Percentiles rank a stretch among this genome's conserved stretches.
Conservation (phyloP, 495 filamentous ascomycete species). For the Lasiosphaeriaceae sp. region DNA sequence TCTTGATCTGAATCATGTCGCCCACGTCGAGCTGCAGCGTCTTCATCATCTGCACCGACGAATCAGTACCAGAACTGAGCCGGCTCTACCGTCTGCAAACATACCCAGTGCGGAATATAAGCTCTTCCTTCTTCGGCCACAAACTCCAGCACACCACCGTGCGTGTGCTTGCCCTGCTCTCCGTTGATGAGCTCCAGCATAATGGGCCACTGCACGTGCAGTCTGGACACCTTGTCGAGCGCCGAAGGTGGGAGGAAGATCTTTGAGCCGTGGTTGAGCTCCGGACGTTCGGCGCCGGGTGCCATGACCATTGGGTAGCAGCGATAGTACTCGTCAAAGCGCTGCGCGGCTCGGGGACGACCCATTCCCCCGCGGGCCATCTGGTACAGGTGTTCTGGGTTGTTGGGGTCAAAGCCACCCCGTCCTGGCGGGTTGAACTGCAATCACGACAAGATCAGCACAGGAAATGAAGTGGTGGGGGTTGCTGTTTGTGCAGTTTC, state of each 20-base stretch:
- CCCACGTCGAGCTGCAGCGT: constrained; percentile 82
- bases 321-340: constrained; percentile 96
- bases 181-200: constrained; percentile 93
- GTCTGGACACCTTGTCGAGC: constrained; percentile 86
- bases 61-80: constrained; percentile 9
- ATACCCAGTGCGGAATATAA: constrained; percentile 92
- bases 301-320: constrained; percentile 94
- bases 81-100: constrained; percentile 17
- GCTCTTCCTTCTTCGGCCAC: constrained; percentile 96
- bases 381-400: constrained; percentile 50
- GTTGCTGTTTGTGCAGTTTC: neutral
- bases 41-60: constrained; percentile 74
- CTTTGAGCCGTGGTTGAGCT: constrained; percentile 94
- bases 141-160: constrained; percentile 95
- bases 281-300: constrained; percentile 83
- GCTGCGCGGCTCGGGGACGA: constrained; percentile 36
- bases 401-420: constrained; percentile 54
- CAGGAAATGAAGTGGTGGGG: neutral
- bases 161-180: constrained; percentile 68
- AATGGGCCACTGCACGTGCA: constrained; percentile 98
- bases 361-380: constrained; percentile 38
- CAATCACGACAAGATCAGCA: constrained; percentile 11
- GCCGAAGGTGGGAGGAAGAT: constrained; percentile 93
- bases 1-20: constrained; percentile 91
- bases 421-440: constrained; percentile 31